Base-by-base conservation (phyloP, 352 stramenopile species). In the Blastocystis sp. region DNA sequence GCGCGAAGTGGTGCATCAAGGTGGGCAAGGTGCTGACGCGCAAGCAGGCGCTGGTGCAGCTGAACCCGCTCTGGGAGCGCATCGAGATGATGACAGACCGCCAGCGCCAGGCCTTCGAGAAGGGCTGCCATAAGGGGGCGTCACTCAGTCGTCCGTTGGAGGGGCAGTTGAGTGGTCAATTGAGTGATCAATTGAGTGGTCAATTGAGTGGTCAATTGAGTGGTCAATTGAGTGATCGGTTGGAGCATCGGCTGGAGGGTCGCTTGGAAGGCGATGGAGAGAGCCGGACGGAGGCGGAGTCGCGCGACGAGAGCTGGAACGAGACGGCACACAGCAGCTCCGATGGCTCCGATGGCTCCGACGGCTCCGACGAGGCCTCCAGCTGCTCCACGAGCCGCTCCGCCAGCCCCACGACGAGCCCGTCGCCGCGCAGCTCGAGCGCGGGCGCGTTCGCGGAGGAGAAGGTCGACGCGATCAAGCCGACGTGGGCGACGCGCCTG, bases 1-100 rank as follows among this genome's bases (percentile, higher is more conserved):
- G 74, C 42, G 74, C 74, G 7, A 84, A 84, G 60, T 84, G 74
- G 74, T 84, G 74, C 45, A 68, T 84, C 17, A 84, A 84, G 60
- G n/a, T 84, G 38, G 42, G 54, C 42, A 84, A 84, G 54, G 74
- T 84, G 48, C n/a, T 84, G 2, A 24, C 38, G 17, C 19, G 45
- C 10, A 34, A 70, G 3, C 48, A 38, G 45, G 1, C 21, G 0
- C 10, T 70, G 2, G 21, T 28, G 17, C 17, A n/a, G 11, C 21
- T 66, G 17, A 54, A 84, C 7, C 74, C 74, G 28, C 69, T 40
- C 57, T 84, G 74, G 74, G 54, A 54, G 3, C 40, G 28, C 14
- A 68, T 84, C 40, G 74, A 84, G 54, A 7, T 57, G 6, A 17
- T 57, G 48, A 57, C 48, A 0, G 6, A 57, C 6, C 48, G 48